Percentiles rank a stretch among this genome's conserved stretches.
These are phyloP conservation scores for Suillus sp. DNA, from an alignment of 768 basidiomycete genomes.

Conservation along the genomic window DNA sequence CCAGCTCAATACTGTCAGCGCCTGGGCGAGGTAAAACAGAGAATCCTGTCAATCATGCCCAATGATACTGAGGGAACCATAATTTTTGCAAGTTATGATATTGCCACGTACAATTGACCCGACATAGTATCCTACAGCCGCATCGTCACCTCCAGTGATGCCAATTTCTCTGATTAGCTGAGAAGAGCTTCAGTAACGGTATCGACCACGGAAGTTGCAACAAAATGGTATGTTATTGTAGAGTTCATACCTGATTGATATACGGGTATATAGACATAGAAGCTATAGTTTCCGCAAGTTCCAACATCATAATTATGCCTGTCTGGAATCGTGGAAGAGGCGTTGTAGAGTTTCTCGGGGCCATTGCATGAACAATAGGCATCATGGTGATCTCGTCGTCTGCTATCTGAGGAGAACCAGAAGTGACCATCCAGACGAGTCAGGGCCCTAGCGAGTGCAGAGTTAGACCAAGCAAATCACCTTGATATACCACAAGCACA, in stretches of 20 bases:
- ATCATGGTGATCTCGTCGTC: not conserved
- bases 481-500: not conserved
- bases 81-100: not conserved
- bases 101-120: constrained; percentile 51
- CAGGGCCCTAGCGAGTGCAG: not conserved
- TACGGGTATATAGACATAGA: not conserved
- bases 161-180: constrained; percentile 65
- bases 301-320: not conserved
- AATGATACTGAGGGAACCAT: not conserved
- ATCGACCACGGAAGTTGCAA: not conserved
- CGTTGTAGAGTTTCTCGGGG: not conserved
- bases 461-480: not conserved
- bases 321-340: not conserved
- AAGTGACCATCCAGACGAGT: not conserved
- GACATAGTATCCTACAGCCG: constrained; percentile 71
- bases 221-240: not conserved
- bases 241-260: constrained; percentile 1
- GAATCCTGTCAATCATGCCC: constrained; percentile 49
- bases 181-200: not conserved
- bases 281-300: not conserved
- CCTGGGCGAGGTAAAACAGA: constrained; percentile 60
- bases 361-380: not conserved
- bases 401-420: not conserved
- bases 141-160: constrained; percentile 62
- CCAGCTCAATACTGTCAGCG: constrained; percentile 62